phyloP scores from a whole-genome alignment of 148 eudicot species.

The Diospyros kaki region DNA sequence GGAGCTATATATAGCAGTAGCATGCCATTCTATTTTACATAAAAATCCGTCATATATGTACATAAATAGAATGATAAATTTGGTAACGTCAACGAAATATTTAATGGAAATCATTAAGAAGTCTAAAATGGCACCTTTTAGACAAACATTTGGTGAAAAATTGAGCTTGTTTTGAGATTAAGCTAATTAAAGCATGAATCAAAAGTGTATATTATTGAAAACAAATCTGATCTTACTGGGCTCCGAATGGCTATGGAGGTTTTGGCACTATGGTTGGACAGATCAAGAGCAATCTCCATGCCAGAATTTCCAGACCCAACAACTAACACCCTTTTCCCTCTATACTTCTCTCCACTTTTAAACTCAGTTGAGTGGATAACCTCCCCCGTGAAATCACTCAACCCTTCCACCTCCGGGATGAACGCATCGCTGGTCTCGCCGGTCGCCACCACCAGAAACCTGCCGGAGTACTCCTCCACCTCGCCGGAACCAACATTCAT shows the following conservation, averaged over 20 bases:
- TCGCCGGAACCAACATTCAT: conserved; percentile 10
- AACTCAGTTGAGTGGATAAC: conserved; percentile 57
- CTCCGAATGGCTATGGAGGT: conserved; percentile 67
- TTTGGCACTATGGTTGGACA: conserved; percentile 45
- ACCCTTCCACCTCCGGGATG: conserved; percentile 55
- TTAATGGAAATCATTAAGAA: too few relatives aligned
- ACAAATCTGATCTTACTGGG: conserved; percentile 32
- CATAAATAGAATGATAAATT: too few relatives aligned
- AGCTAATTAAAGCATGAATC: too few relatives aligned
- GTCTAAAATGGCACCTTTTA: too few relatives aligned
- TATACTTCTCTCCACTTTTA: conserved; percentile 46
- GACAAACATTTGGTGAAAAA: too few relatives aligned
- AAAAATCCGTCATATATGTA: too few relatives aligned
- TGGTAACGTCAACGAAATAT: too few relatives aligned
- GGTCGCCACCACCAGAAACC: conserved; percentile 73
- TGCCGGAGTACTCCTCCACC: conserved; percentile 47
- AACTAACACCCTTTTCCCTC: conserved; percentile 51
- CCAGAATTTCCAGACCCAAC: conserved; percentile 92
- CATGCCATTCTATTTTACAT: too few relatives aligned
- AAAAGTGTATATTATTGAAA: too few relatives aligned
- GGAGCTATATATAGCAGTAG: too few relatives aligned
- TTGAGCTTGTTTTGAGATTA: too few relatives aligned
- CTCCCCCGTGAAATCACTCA: conserved; percentile 49
- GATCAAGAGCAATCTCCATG: conserved; percentile 76
- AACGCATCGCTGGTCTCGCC: conserved; percentile 62